Evolutionary conservation across 768 basidiomycete species (phyloP), one percentile per base, ranked within the genome.

Genomic region (Pleurotus sapidus): DNA sequence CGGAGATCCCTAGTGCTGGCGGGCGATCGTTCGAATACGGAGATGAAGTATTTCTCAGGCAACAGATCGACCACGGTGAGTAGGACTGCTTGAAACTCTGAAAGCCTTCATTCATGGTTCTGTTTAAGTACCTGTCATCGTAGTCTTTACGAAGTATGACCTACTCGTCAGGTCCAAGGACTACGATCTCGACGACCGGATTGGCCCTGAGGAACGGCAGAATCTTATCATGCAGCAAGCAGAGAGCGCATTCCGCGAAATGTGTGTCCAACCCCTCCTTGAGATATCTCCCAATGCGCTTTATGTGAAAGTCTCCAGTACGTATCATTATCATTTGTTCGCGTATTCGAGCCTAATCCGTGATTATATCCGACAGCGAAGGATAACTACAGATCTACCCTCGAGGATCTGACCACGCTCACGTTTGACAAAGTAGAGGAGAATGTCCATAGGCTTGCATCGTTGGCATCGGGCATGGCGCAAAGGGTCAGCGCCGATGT

Each of bases 81-180:
- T 38, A 23, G 15, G 3, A 55, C 34, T 12, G n/a, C 24, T n/a
- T 37, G 7, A 18, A 1, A 39, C 27, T 46, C 50, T 11, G 3
- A 34, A 20, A 24, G 24, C 39, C 1, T 56, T n/a, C 11, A n/a
- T n/a, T 12, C 39, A 14, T 18, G 2, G 11, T 30, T 30, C 8
- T 34, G 8, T 34, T 24, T n/a, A 12, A 71, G 68, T 71, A 2
- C 72, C 72, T n/a, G 59, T 72, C 39, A 65, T 73, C 18, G 67
- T 64, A 9, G 66, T 73, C 3, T 73, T 73, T 58, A 73, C 72
- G 4, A 68, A 73, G 57, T 73, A 64, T 57, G 72, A 73, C 57
- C 49, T 50, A 23, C 57, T 71, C 20, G 61, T 67, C 20, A 54
- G 39, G 3, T 18, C 20, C 37, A 54, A 40, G 15, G 51, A 54